Percentiles rank a stretch among this genome's conserved stretches.
phyloP scores from a whole-genome alignment of 129 eudicot species.

The Apium graveolens region DNA sequence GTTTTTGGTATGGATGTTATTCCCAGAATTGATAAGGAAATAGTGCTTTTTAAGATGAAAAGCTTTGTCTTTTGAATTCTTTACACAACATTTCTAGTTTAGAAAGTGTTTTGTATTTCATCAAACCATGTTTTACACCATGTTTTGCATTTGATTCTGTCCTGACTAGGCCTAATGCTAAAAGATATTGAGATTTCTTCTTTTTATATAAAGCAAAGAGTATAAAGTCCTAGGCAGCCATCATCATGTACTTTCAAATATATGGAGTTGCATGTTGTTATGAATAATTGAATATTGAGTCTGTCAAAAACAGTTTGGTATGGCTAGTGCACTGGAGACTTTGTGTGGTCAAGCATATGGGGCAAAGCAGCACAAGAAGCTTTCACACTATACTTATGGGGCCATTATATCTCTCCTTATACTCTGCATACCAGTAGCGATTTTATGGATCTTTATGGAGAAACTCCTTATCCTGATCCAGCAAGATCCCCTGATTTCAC shows the following conservation, averaged over 20 bases:
- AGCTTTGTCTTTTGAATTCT: background rate
- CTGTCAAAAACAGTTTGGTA: slow-evolving; percentile 6
- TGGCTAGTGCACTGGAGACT: slow-evolving; percentile 16
- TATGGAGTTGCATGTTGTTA: background rate
- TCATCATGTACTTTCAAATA: slow-evolving; percentile 1
- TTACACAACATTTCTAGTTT: background rate
- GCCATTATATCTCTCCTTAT: slow-evolving; percentile 24
- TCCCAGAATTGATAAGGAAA: background rate
- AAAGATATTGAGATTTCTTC: background rate
- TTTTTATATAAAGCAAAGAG: background rate
- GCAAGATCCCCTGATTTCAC: slow-evolving; percentile 32
- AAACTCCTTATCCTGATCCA: slow-evolving; percentile 21
- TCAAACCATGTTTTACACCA: background rate
- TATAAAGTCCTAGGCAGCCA: background rate
- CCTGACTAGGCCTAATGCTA: background rate
- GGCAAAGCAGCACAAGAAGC: slow-evolving; percentile 21
- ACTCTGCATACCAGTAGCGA: slow-evolving; percentile 23
- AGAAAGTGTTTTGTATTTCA: background rate
- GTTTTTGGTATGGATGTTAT: background rate
- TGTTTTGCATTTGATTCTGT: background rate
- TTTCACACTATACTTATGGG: slow-evolving; percentile 24
- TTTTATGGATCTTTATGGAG: slow-evolving; percentile 28
- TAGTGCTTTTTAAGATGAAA: background rate
- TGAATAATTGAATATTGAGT: background rate
- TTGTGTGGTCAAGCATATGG: slow-evolving; percentile 16